Conservation (phyloP, 352 stramenopile species). For the Phytophthora cryptogea region DNA sequence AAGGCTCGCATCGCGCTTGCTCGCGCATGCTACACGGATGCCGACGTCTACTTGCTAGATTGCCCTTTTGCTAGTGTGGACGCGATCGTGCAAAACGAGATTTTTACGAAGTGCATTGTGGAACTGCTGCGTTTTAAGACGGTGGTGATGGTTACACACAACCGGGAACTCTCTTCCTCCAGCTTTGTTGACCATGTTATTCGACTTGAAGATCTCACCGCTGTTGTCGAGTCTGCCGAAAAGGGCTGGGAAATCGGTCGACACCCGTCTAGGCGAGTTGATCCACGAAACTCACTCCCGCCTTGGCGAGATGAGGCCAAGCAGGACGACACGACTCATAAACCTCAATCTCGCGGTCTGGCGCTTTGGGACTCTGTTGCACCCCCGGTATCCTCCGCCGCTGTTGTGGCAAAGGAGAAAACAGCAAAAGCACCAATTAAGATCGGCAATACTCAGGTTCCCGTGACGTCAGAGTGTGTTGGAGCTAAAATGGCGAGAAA, state of each 20-base stretch:
- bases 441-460: constrained; percentile 16
- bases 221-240: constrained; percentile 33
- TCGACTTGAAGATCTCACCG: constrained; percentile 36
- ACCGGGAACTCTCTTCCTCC: constrained; percentile 51
- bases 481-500: constrained; percentile 23
- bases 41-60: constrained; percentile 58
- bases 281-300: constrained; percentile 36
- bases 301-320: constrained; percentile 28
- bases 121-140: constrained; percentile 58
- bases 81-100: constrained; percentile 60
- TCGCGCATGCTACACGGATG: constrained; percentile 58
- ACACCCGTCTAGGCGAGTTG: constrained; percentile 26
- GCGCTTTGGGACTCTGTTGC: constrained; percentile 30
- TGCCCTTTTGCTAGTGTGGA: constrained; percentile 61
- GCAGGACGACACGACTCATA: not conserved
- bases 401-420: constrained; percentile 7
- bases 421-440: constrained; percentile 4
- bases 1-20: constrained; percentile 62
- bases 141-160: constrained; percentile 58
- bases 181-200: constrained; percentile 48
- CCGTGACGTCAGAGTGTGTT: constrained; percentile 33
- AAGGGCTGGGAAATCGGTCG: constrained; percentile 28
- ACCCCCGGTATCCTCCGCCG: constrained; percentile 2
- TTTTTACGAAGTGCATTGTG: constrained; percentile 61
- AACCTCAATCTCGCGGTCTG: constrained; percentile 8